Percentiles rank a stretch among this genome's conserved stretches.
These are phyloP conservation scores for Gardenia jasminoides DNA, from an alignment of 257 asterid genomes.

Conservation along the genomic window DNA sequence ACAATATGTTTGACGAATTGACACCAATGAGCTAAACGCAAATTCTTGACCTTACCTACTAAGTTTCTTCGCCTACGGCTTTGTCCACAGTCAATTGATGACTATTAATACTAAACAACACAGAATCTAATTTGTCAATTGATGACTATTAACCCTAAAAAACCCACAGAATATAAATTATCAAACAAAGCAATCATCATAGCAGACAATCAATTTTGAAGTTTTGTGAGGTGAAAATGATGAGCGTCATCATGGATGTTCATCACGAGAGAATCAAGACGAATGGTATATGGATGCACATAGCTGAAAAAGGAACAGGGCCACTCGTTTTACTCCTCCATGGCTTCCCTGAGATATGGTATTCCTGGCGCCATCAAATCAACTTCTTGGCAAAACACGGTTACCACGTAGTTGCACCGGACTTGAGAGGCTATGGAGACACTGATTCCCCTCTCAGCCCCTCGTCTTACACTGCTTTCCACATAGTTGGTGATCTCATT, in stretches of 20 bases:
- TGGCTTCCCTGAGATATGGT: conserved; percentile 56
- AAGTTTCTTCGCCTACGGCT: neutral
- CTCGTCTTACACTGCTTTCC: conserved; percentile 47
- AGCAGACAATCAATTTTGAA: neutral
- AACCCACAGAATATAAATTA: neutral
- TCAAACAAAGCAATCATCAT: neutral
- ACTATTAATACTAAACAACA: neutral
- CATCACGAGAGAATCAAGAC: conserved; percentile 36
- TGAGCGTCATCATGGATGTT: conserved; percentile 26
- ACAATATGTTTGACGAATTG: neutral
- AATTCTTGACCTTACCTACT: neutral
- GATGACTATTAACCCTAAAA: neutral
- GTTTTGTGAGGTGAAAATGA: conserved; percentile 6
- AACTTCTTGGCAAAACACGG: conserved; percentile 33
- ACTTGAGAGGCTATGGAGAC: conserved; percentile 54
- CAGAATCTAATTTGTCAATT: no score
- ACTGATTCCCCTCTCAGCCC: conserved; percentile 39
- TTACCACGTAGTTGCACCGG: conserved; percentile 50
- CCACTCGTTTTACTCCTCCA: conserved; percentile 49
- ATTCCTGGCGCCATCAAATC: conserved; percentile 50
- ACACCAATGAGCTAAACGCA: neutral
- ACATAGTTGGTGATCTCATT: conserved; percentile 47
- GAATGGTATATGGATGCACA: conserved; percentile 54
- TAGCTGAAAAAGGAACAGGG: conserved; percentile 52
- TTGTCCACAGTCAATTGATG: conserved; percentile 5